These are phyloP conservation scores for Aspergillus affinis DNA, from an alignment of 495 filamentous ascomycete species.

Conservation along the genomic window DNA sequence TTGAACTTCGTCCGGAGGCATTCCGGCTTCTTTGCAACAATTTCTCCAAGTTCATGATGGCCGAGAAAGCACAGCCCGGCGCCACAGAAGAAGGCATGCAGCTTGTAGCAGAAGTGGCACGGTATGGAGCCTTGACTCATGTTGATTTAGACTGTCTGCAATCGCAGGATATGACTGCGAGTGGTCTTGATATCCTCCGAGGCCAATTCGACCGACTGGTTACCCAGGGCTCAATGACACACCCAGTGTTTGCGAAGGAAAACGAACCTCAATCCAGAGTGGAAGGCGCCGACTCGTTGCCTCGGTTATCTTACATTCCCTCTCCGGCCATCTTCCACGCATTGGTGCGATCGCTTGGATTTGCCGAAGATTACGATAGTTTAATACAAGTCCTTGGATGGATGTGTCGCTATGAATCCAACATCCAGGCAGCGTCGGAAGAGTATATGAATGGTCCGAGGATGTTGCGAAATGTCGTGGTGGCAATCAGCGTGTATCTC, in stretches of 20 bases:
- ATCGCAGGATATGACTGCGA: constrained; percentile 33
- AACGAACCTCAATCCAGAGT: constrained; percentile 16
- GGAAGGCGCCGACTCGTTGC: constrained; percentile 22
- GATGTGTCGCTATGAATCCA: constrained; percentile 46
- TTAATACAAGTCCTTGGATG: constrained; percentile 51
- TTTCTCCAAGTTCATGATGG: constrained; percentile 42
- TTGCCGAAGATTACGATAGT: constrained; percentile 48
- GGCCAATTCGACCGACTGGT: constrained; percentile 40
- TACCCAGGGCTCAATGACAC: constrained; percentile 27
- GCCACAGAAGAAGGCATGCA: constrained; percentile 27
- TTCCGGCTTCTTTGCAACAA: constrained; percentile 48
- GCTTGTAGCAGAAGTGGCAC: constrained; percentile 19
- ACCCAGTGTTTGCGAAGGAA: constrained; percentile 25
- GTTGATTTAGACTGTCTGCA: constrained; percentile 4
- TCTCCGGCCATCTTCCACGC: constrained; percentile 48
- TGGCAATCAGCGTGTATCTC: constrained; percentile 53
- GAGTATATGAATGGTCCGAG: constrained; percentile 41
- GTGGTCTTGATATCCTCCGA: constrained; percentile 36
- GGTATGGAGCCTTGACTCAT: constrained; percentile 8
- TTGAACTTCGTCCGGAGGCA: constrained; percentile 41
- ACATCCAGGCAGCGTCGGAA: constrained; percentile 38
- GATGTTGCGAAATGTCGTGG: constrained; percentile 48
- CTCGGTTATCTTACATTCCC: constrained; percentile 41
- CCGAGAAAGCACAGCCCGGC: constrained; percentile 26
- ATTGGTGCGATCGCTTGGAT: constrained; percentile 53